phyloP scores from a whole-genome alignment of 768 basidiomycete genomes.

The Hygrophorus russula region DNA sequence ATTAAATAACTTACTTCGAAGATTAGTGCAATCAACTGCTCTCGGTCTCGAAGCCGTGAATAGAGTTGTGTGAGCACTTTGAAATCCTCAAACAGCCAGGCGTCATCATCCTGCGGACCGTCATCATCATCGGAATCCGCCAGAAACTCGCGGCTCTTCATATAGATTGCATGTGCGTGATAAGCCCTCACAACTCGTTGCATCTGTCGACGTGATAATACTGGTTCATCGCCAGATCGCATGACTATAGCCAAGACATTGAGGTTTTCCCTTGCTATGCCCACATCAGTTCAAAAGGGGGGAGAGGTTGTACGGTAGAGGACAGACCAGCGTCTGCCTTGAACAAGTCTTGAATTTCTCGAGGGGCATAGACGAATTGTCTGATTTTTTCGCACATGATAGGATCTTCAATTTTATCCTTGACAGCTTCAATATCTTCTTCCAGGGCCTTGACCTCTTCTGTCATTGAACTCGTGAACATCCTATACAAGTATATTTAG shows the following conservation, averaged over 20 bases:
- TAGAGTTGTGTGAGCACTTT: conserved; percentile 71
- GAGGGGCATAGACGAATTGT: conserved; percentile 76
- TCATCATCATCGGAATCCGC: conserved; percentile 88
- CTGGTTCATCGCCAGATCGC: conserved; percentile 65
- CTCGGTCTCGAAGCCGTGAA: conserved; percentile 72
- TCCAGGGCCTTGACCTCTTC: conserved; percentile 83
- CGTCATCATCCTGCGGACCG: conserved; percentile 88
- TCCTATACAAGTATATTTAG: conserved; percentile 32
- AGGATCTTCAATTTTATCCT: conserved; percentile 82
- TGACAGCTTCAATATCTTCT: conserved; percentile 81
- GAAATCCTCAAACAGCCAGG: conserved; percentile 93
- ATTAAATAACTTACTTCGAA: conserved; percentile 61
- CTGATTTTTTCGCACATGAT: conserved; percentile 82
- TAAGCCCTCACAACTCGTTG: conserved; percentile 70
- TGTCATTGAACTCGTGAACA: conserved; percentile 88
- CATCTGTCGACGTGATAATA: conserved; percentile 67
- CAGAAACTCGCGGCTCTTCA: conserved; percentile 42
- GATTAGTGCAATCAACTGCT: conserved; percentile 85
- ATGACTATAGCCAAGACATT: conserved; percentile 75
- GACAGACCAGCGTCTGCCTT: conserved; percentile 63
- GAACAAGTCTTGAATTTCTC: conserved; percentile 78
- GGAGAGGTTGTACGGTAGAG: conserved; percentile 2
- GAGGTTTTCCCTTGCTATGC: conserved; percentile 49
- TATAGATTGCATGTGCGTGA: conserved; percentile 69
- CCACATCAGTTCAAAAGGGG: not conserved